Evolutionary conservation across 192 early-diverging fungal genomes (phyloP), one percentile per base, ranked within the genome.

Genomic region (Podila epigama): DNA sequence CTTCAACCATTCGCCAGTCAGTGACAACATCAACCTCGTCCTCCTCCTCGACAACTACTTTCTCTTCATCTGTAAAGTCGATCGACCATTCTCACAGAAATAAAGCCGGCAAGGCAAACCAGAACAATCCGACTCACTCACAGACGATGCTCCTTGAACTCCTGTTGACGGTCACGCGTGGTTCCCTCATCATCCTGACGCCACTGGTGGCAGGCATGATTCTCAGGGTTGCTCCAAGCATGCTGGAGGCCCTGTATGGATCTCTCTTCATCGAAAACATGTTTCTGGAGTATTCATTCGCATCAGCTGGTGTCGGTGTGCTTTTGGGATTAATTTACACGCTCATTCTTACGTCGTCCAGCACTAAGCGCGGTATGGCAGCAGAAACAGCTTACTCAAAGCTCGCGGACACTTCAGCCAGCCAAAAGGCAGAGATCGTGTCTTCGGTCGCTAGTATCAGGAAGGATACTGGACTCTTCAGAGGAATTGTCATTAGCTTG

Each of bases 181-280:
- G 67, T 10, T 75, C 81, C 11, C 48, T 83, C 27, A 68, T 83
- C 51, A 68, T 83, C 11, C 27, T 83, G 7, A 83, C 81, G 2
- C 81, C 81, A 27, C 53, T 83, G 42, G 71, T 83, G n/a, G 65
- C 68, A 29, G 78, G 77, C 31, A 79, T 75, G 57, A 64, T 87
- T 39, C 78, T 84, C 15, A 70, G 82, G 3, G 70, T 87, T 16
- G 75, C 83, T 9, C 87, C 90, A 5, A 82, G 81, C 58, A 86
- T 86, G 70, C 63, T 90, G 63, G 91, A 92, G 58, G 89, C 91
- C 1, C 52, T 90, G 28, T 92, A 90, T 51, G 88, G 91, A 33
- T 89, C 87, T 70, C 84, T 92, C 20, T 85, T 92, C 58, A 73
- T 89, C 8, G 62, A 80, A 52, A 50, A 83, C 10, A 61, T 80